Percentiles rank a stretch among this genome's conserved stretches.
Evolutionary conservation across 768 basidiomycete genomes (phyloP).

Genomic region (Brasilioporus rufonigricans): DNA sequence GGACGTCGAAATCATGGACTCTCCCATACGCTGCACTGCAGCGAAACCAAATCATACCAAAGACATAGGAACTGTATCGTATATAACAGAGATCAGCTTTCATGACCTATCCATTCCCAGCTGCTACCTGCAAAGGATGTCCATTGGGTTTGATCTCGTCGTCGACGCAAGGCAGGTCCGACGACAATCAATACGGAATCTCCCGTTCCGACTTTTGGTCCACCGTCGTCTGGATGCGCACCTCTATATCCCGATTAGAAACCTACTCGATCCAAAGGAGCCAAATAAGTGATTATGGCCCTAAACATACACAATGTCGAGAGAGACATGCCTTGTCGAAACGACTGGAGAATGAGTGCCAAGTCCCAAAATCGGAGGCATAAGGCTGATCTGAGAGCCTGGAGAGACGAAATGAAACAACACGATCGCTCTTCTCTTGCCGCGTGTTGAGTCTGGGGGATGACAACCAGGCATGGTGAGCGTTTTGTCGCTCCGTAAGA

Average conservation of each 20-base stretch:
- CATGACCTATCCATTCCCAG: background rate
- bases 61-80: background rate
- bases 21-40: background rate
- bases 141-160: background rate
- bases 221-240: conserved; percentile 13
- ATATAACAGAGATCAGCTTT: background rate
- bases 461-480: background rate
- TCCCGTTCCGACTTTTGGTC: conserved; percentile 5
- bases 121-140: background rate
- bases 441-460: conserved; percentile 45
- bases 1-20: background rate
- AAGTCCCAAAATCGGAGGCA: background rate
- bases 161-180: background rate
- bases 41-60: background rate
- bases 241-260: conserved; percentile 1
- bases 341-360: background rate
- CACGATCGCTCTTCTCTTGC: conserved; percentile 29
- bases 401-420: conserved; percentile 42
- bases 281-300: background rate
- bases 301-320: background rate
- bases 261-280: background rate
- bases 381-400: conserved; percentile 24
- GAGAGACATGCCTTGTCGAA: conserved; percentile 4
- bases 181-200: background rate
- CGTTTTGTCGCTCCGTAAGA: background rate